These are phyloP conservation scores for Tetrapisispora fleetii DNA, from an alignment of 805 yeast species.

Conservation along the genomic window DNA sequence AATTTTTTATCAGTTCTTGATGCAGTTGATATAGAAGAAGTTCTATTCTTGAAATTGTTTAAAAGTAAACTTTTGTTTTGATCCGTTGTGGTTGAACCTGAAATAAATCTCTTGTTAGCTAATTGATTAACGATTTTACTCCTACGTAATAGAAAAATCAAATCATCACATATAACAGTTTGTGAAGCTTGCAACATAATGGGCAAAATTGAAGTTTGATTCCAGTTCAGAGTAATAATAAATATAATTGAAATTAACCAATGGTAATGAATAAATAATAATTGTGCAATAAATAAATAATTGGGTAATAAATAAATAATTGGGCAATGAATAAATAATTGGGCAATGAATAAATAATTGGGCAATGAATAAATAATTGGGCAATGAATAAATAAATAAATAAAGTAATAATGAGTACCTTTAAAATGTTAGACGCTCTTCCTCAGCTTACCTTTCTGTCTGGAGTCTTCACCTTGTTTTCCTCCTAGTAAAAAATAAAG, in stretches of 20 bases:
- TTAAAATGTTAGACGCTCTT: too few species aligned
- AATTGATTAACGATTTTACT: background rate
- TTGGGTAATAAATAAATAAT: too few species aligned
- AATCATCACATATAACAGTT: background rate
- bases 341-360: too few species aligned
- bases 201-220: too few species aligned
- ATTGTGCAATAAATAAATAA: too few species aligned
- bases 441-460: too few species aligned
- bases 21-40: background rate
- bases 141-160: background rate
- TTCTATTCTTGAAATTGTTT: background rate
- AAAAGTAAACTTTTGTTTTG: background rate
- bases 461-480: too few species aligned
- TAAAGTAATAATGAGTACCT: background rate
- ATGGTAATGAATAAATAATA: too few species aligned
- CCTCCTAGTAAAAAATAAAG: too few species aligned
- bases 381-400: too few species aligned
- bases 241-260: too few species aligned
- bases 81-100: background rate
- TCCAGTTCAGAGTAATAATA: background rate
- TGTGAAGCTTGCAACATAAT: background rate
- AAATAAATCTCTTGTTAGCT: background rate
- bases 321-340: background rate
- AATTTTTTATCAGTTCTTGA: background rate
- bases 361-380: too few species aligned